These are phyloP conservation scores for Cyphellophora europaea DNA, from an alignment of 2,329 filamentous ascomycete species.

Conservation along the genomic window DNA sequence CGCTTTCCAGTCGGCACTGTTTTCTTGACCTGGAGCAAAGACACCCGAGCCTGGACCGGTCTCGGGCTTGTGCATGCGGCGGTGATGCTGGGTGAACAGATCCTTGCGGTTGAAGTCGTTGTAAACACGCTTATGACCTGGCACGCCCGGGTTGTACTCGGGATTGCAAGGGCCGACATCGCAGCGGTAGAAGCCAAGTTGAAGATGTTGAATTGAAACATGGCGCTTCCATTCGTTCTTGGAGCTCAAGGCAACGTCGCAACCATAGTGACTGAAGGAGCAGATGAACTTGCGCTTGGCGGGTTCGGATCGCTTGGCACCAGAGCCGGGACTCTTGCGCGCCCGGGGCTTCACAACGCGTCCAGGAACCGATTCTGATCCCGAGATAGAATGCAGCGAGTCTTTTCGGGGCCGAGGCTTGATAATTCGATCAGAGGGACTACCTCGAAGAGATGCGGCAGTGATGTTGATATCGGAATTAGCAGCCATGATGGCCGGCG, in stretches of 20 bases:
- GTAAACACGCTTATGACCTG: constrained; percentile 17
- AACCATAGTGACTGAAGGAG: constrained; percentile 71
- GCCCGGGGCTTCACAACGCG: constrained; percentile 19
- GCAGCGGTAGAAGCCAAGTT: constrained; percentile 68
- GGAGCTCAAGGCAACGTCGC: constrained; percentile 59
- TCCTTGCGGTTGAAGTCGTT: constrained; percentile 87
- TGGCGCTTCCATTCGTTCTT: constrained; percentile 98
- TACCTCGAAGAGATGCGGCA: constrained; percentile 14
- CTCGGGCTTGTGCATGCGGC: constrained; percentile 65
- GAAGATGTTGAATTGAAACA: constrained; percentile 69
- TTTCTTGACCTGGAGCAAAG: constrained; percentile 12
- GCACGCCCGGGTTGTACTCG: constrained; percentile 17
- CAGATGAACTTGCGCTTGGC: constrained; percentile 55
- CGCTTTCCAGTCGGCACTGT: constrained; percentile 17
- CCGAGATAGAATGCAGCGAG: constrained; percentile 17
- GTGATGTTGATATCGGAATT: constrained; percentile 14
- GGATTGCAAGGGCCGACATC: constrained; percentile 49
- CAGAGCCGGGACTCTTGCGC: constrained; percentile 19
- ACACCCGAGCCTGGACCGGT: constrained; percentile 13
- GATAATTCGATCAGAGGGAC: constrained; percentile 17
- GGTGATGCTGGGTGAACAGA: constrained; percentile 78
- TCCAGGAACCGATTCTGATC: constrained; percentile 16
- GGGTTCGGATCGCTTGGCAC: constrained; percentile 19
- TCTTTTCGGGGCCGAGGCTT: constrained; percentile 18
- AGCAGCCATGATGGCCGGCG: constrained; percentile 10